Evolutionary conservation across 108 stramenopile genomes (phyloP).

Genomic region (Asterionellopsis glacialis): DNA sequence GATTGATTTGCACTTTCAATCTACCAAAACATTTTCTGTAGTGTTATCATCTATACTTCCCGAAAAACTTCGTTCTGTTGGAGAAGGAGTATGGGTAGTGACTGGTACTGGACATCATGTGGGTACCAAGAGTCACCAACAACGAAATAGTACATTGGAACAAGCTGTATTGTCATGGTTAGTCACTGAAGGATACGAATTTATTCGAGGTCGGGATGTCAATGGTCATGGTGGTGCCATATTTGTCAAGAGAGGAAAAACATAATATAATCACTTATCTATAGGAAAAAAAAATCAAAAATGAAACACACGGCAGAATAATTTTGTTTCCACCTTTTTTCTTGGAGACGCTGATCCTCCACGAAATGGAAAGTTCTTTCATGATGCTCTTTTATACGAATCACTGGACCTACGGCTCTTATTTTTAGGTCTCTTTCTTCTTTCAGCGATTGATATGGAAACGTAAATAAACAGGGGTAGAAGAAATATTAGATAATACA

Average conservation of each 20-base stretch:
- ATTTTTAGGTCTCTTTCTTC: too few relatives aligned
- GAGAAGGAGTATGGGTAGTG: constrained; percentile 48
- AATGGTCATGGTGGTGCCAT: constrained; percentile 60
- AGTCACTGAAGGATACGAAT: constrained; percentile 35
- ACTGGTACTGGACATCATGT: constrained; percentile 67
- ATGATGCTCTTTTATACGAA: too few relatives aligned
- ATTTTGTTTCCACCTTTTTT: too few relatives aligned
- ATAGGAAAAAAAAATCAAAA: neutral
- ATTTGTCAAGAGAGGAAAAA: constrained; percentile 16
- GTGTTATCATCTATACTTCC: constrained; percentile 39
- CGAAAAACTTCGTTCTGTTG: constrained; percentile 14
- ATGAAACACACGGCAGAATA: constrained; percentile 1
- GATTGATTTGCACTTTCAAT: constrained; percentile 68
- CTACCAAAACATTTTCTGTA: constrained; percentile 47
- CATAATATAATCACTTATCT: neutral
- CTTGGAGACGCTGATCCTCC: too few relatives aligned
- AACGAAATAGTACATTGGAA: constrained; percentile 58
- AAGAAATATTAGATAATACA: too few relatives aligned
- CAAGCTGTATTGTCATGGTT: constrained; percentile 44
- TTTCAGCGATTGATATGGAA: too few relatives aligned
- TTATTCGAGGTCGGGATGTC: constrained; percentile 33
- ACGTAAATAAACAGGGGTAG: too few relatives aligned
- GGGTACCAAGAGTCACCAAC: constrained; percentile 49
- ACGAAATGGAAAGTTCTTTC: too few relatives aligned
- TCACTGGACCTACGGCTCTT: too few relatives aligned